phyloP scores from a whole-genome alignment of 371 early-diverging fungal species.

The Actinomortierella wolfii region DNA sequence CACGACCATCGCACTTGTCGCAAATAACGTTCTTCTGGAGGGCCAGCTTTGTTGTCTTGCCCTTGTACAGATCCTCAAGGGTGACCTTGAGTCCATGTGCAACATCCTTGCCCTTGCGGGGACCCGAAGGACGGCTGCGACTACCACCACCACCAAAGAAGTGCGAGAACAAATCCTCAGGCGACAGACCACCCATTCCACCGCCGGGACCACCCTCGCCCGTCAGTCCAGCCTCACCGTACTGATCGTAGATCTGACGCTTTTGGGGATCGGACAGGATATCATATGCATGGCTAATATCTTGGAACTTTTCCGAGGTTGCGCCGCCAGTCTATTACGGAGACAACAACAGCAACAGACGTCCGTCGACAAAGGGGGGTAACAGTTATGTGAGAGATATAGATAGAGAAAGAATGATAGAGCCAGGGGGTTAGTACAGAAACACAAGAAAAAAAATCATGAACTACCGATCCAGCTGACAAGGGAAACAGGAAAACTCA shows the following conservation, averaged over 20 bases:
- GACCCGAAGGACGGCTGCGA: conserved; percentile 69
- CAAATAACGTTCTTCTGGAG: conserved; percentile 85
- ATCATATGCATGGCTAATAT: conserved; percentile 93
- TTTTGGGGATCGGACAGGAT: conserved; percentile 87
- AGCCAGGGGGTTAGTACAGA: too few relatives aligned
- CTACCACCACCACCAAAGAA: conserved; percentile 83
- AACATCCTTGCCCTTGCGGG: conserved; percentile 79
- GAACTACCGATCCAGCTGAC: too few relatives aligned
- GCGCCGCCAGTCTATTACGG: conserved; percentile 56
- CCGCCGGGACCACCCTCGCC: conserved; percentile 62
- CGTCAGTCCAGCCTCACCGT: conserved; percentile 85
- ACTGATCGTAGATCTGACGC: conserved; percentile 79
- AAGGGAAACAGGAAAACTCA: too few relatives aligned
- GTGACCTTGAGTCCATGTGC: conserved; percentile 81
- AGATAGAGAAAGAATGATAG: too few relatives aligned
- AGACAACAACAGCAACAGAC: too few relatives aligned
- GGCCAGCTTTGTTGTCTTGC: conserved; percentile 89
- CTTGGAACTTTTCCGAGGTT: conserved; percentile 88
- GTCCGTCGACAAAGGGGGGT: too few relatives aligned
- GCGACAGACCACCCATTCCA: conserved; percentile 68
- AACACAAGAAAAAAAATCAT: too few relatives aligned
- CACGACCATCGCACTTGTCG: conserved; percentile 81
- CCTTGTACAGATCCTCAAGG: conserved; percentile 95
- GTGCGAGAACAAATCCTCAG: conserved; percentile 89
- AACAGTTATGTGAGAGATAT: too few relatives aligned